Evolutionary conservation across 306 rosid genomes (phyloP).

Genomic region (Lupinus albus): DNA sequence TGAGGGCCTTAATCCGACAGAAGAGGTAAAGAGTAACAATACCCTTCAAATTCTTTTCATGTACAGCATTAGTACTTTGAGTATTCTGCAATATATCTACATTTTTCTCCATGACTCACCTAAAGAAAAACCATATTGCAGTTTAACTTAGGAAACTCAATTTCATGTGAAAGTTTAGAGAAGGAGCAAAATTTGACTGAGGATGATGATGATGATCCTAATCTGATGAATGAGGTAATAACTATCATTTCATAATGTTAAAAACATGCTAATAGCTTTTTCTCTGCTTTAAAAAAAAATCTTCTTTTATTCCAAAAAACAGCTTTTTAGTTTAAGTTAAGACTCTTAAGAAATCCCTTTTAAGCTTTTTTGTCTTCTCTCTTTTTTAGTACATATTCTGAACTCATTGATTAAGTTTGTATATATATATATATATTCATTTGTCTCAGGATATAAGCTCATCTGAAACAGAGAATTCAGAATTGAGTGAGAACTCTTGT

Average conservation of each 20-base stretch:
- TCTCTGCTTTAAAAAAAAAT: background rate
- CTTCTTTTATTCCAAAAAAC: background rate
- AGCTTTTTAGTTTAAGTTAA: background rate
- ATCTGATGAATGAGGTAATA: conserved; percentile 50
- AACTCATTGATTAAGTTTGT: conserved; percentile 32
- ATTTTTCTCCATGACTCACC: conserved; percentile 22
- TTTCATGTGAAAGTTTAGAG: conserved; percentile 38
- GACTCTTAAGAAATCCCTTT: background rate
- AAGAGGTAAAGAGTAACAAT: conserved; percentile 53
- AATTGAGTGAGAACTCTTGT: conserved; percentile 58
- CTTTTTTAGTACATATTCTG: background rate
- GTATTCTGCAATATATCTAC: conserved; percentile 6
- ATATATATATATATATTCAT: background rate
- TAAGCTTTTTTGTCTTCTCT: conserved; percentile 3
- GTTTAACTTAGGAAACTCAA: background rate
- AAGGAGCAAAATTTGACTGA: conserved; percentile 24
- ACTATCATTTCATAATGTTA: too few relatives aligned
- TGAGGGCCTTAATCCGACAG: too few relatives aligned
- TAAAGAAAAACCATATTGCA: conserved; percentile 30
- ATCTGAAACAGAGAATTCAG: conserved; percentile 39
- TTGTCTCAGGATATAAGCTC: conserved; percentile 55
- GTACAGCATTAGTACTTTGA: background rate
- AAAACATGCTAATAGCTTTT: too few relatives aligned
- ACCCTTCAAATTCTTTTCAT: conserved; percentile 28
- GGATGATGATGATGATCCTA: conserved; percentile 50